A percentile compares a stretch with the other conserved stretches of the same genome.
These are phyloP conservation scores for Boletus coccyginus DNA, from an alignment of 768 basidiomycete genomes.

Conservation along the genomic window DNA sequence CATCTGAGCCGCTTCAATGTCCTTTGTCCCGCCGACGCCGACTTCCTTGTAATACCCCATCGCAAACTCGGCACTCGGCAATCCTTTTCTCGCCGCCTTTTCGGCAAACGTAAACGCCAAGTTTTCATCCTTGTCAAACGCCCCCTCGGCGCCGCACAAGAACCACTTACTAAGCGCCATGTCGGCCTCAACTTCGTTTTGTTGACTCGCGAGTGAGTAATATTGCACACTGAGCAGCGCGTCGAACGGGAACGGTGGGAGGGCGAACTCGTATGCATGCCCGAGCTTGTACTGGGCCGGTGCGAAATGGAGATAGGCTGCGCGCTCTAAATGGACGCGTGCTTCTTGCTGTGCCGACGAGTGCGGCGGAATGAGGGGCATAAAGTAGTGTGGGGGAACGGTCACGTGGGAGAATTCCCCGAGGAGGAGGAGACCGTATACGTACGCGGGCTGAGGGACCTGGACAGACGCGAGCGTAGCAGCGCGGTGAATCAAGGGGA, in stretches of 20 bases:
- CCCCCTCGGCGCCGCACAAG: conserved; percentile 75
- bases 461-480: conserved; percentile 71
- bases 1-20: conserved; percentile 58
- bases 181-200: conserved; percentile 89
- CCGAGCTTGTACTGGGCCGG: conserved; percentile 93
- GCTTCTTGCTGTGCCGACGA: conserved; percentile 57
- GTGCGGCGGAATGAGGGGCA: conserved; percentile 52
- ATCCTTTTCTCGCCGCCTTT: conserved; percentile 72
- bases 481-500: conserved; percentile 74
- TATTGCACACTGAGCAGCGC: conserved; percentile 88
- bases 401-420: conserved; percentile 74
- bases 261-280: conserved; percentile 88
- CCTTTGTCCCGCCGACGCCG: conserved; percentile 74
- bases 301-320: conserved; percentile 81
- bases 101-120: conserved; percentile 89
- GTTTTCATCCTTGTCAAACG: conserved; percentile 83
- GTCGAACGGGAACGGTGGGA: conserved; percentile 82
- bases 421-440: conserved; percentile 83
- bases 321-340: conserved; percentile 72
- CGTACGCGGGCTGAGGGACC: conserved; percentile 86
- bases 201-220: conserved; percentile 78
- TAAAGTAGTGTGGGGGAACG: conserved; percentile 49
- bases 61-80: conserved; percentile 87
- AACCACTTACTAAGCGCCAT: conserved; percentile 99
- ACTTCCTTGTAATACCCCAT: conserved; percentile 96